Evolutionary conservation across 208 protist species (phyloP).

Genomic region (Giardia muris): DNA sequence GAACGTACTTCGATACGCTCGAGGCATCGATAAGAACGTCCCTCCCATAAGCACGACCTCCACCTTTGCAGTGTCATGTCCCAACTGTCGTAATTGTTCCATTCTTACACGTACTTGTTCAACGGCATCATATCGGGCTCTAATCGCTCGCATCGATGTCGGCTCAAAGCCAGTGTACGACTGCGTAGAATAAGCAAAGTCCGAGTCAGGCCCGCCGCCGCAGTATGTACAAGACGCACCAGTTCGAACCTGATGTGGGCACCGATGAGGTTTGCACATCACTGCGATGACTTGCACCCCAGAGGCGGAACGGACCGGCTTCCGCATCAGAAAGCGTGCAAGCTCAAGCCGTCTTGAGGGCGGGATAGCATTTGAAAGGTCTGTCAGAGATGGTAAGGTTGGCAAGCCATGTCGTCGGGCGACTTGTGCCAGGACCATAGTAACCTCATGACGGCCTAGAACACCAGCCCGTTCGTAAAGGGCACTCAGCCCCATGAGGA

Average conservation of each 20-base stretch:
- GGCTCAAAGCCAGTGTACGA: conserved; percentile 66
- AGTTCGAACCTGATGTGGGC: conserved; percentile 68
- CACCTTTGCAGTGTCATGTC: conserved; percentile 66
- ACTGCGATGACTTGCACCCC: conserved; percentile 69
- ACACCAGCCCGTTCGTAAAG: background rate
- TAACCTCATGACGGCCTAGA: background rate
- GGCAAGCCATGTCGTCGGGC: background rate
- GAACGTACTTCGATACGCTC: conserved; percentile 72
- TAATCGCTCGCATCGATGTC: conserved; percentile 72
- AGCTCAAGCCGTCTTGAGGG: background rate
- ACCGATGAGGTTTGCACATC: conserved; percentile 79
- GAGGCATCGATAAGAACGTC: conserved; percentile 87
- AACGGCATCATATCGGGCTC: conserved; percentile 69
- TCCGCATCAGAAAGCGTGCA: conserved; percentile 51
- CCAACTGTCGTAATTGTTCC: conserved; percentile 64
- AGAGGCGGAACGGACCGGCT: conserved; percentile 68
- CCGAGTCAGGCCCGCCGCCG: conserved; percentile 70
- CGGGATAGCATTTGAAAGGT: background rate
- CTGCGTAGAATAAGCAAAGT: conserved; percentile 77
- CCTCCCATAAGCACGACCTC: conserved; percentile 96
- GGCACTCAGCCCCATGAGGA: background rate
- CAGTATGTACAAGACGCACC: conserved; percentile 69
- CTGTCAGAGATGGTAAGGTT: background rate
- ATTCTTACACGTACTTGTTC: conserved; percentile 58
- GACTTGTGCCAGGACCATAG: background rate